A percentile compares a stretch with the other conserved stretches of the same genome.
These are phyloP conservation scores for Nannizziopsis arthrosporioides DNA, from an alignment of 2,329 filamentous ascomycete species.

Conservation along the genomic window DNA sequence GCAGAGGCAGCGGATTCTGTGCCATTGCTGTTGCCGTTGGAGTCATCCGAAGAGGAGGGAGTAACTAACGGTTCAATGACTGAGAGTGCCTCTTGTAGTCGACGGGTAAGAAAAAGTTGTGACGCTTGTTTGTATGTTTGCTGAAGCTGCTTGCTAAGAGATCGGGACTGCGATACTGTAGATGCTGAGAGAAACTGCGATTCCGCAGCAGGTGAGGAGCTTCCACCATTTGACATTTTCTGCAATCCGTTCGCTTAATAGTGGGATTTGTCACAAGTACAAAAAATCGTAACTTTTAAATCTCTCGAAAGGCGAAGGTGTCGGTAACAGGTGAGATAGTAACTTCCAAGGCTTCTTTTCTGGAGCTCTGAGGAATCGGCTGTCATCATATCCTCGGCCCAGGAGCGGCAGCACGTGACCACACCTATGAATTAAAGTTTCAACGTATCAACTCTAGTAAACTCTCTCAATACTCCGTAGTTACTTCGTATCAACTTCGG, in stretches of 20 bases:
- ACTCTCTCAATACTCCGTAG: no score
- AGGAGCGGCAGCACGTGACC: no score
- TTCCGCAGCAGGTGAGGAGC: slow-evolving; percentile 24
- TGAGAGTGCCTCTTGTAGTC: slow-evolving; percentile 76
- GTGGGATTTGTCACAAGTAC: background rate
- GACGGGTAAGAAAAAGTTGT: slow-evolving; percentile 86
- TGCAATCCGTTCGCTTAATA: background rate
- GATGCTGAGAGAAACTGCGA: slow-evolving; percentile 55
- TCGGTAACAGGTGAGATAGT: no score
- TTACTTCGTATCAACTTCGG: no score
- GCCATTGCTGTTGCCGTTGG: slow-evolving; percentile 30
- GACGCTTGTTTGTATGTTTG: slow-evolving; percentile 91
- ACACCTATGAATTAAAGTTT: no score
- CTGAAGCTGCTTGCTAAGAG: slow-evolving; percentile 60
- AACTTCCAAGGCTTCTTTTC: no score
- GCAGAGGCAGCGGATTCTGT: slow-evolving; percentile 45
- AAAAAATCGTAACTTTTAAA: no score
- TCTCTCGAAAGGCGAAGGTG: no score
- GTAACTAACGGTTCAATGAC: slow-evolving; percentile 74
- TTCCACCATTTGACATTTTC: slow-evolving; percentile 19
- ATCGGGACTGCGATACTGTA: slow-evolving; percentile 47
- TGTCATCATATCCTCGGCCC: no score
- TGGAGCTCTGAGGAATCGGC: no score
- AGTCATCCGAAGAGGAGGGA: slow-evolving; percentile 33
- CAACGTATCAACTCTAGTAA: no score